Percentiles rank a stretch among this genome's conserved stretches.
Evolutionary conservation across 2,329 filamentous ascomycete species (phyloP).

Genomic region (Talaromyces pinophilus): DNA sequence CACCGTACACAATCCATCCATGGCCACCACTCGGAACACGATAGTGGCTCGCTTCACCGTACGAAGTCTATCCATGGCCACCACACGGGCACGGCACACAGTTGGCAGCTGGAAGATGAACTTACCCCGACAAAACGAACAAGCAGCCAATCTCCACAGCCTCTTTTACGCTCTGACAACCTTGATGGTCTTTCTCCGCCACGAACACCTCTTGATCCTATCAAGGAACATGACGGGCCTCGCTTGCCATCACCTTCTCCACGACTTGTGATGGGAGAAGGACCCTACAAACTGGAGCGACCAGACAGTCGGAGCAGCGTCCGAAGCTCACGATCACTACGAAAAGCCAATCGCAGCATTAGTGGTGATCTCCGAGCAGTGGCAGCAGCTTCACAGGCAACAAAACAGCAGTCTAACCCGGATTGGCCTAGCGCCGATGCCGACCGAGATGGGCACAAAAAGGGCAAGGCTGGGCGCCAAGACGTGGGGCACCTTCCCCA

Average conservation of each 20-base stretch:
- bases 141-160: constrained; percentile 11
- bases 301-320: constrained; percentile 53
- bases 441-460: constrained; percentile 5
- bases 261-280: constrained; percentile 38
- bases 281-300: constrained; percentile 24
- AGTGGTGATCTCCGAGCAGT: constrained; percentile 71
- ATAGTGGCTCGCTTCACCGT: constrained; percentile 35
- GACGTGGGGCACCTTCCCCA: constrained; percentile 27
- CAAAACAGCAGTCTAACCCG: neutral
- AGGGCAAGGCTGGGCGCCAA: constrained; percentile 17
- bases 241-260: constrained; percentile 11
- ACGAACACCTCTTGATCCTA: constrained; percentile 49
- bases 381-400: constrained; percentile 27
- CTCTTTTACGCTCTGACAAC: constrained; percentile 31
- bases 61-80: constrained; percentile 42
- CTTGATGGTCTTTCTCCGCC: constrained; percentile 37
- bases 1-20: constrained; percentile 42
- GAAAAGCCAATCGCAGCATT: constrained; percentile 65
- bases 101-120: constrained; percentile 38
- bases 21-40: constrained; percentile 25
- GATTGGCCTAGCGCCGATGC: constrained; percentile 12
- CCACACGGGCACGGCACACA: constrained; percentile 31
- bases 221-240: constrained; percentile 49
- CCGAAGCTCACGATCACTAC: constrained; percentile 63
- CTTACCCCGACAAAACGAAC: constrained; percentile 21